A percentile compares a stretch with the other conserved stretches of the same genome.
Conservation (phyloP, 305 asterid species). For the Solanum hybrid region DNA sequence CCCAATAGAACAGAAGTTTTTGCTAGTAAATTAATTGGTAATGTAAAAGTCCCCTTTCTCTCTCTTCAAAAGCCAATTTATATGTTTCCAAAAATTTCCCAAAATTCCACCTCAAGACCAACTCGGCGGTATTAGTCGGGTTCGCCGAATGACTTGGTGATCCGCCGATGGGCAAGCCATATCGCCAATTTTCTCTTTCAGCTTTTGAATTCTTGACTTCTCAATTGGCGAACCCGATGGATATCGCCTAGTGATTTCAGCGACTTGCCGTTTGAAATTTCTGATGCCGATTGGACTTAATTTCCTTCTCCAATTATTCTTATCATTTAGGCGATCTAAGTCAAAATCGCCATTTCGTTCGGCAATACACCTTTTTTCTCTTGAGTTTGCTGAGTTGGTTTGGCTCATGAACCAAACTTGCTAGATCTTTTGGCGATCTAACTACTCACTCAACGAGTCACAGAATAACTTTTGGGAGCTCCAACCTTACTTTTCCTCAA, state of each 20-base stretch:
- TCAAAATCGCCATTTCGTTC: no score
- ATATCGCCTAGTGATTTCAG: background rate
- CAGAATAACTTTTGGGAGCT: background rate
- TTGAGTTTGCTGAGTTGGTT: background rate
- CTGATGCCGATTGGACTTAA: background rate
- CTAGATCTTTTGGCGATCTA: background rate
- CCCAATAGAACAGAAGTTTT: background rate
- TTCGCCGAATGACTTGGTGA: background rate
- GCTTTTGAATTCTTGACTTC: background rate
- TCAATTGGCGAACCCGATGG: background rate
- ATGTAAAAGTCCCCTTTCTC: background rate
- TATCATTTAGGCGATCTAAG: background rate
- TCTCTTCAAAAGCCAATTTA: background rate
- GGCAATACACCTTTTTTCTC: background rate
- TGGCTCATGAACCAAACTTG: background rate
- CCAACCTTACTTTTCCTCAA: background rate
- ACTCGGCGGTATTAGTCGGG: background rate
- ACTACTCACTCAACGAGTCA: background rate
- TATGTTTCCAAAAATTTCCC: background rate
- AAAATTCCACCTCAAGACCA: background rate
- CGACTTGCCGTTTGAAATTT: background rate
- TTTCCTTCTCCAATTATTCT: background rate
- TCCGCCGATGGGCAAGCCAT: background rate
- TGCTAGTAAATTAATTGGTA: background rate
- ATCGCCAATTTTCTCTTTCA: background rate